Percentiles rank a stretch among this genome's conserved stretches.
phyloP scores from a whole-genome alignment of 2,329 filamentous ascomycete species.

The Penicillium sp. region DNA sequence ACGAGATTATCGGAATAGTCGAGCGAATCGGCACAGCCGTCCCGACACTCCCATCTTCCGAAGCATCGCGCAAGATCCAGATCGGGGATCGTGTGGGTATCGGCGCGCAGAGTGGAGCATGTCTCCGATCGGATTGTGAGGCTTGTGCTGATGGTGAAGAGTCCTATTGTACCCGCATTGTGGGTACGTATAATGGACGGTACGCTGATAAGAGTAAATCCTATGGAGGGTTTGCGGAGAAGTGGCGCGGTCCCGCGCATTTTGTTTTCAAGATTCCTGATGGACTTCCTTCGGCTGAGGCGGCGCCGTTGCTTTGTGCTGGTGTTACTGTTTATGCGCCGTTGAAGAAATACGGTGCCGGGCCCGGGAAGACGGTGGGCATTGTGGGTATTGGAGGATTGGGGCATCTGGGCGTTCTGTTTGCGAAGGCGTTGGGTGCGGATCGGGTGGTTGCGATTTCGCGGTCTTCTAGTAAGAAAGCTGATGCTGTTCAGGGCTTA shows the following conservation, averaged over 20 bases:
- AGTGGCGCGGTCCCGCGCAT: constrained; percentile 56
- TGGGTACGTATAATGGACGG: constrained; percentile 39
- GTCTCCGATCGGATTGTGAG: constrained; percentile 46
- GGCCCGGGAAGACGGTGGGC: constrained; percentile 70
- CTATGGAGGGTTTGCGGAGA: constrained; percentile 59
- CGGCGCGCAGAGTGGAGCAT: constrained; percentile 61
- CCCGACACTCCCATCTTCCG: constrained; percentile 23
- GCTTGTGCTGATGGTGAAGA: constrained; percentile 41
- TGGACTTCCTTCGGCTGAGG: constrained; percentile 49
- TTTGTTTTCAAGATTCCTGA: constrained; percentile 63
- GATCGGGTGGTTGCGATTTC: constrained; percentile 62
- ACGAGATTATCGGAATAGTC: constrained; percentile 65
- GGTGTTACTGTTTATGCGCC: constrained; percentile 75
- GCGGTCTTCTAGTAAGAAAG: constrained; percentile 50
- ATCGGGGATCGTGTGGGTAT: constrained; percentile 66
- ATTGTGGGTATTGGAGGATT: constrained; percentile 73
- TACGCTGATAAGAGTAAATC: constrained; percentile 38
- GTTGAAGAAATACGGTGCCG: constrained; percentile 65
- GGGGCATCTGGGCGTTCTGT: constrained; percentile 72
- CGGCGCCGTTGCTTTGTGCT: constrained; percentile 73
- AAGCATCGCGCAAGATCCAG: constrained; percentile 44
- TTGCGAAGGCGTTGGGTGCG: constrained; percentile 68
- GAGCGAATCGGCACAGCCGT: constrained; percentile 54
- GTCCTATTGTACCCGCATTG: constrained; percentile 41
- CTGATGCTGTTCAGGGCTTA: constrained; percentile 52